A percentile compares a stretch with the other conserved stretches of the same genome.
Conservation (phyloP, 208 protist genomes). For the Leishmania guyanensis region DNA sequence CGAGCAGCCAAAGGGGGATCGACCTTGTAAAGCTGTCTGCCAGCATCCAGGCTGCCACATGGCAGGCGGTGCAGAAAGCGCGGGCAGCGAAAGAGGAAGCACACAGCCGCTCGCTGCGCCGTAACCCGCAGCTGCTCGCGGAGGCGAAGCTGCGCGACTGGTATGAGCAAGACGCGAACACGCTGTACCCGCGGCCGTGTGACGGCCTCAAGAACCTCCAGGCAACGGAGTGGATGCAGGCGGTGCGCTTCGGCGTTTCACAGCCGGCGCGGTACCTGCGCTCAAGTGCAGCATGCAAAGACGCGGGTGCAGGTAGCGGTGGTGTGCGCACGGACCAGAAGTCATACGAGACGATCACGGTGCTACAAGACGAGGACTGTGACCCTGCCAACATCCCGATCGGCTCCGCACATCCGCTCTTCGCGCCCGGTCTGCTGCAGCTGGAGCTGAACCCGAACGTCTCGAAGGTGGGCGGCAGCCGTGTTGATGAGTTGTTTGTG, state of each 20-base stretch:
- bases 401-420: conserved; percentile 71
- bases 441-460: conserved; percentile 44
- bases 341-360: conserved; percentile 15
- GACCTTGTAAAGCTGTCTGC: conserved; percentile 57
- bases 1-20: conserved; percentile 23
- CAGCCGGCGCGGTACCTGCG: conserved; percentile 25
- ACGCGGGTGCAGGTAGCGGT: background rate
- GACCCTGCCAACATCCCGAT: conserved; percentile 62
- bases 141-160: conserved; percentile 56
- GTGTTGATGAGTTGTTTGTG: conserved; percentile 42
- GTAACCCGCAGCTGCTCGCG: conserved; percentile 53
- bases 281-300: background rate
- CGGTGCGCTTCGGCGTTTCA: conserved; percentile 61
- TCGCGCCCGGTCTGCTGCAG: conserved; percentile 66
- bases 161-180: conserved; percentile 82
- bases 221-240: conserved; percentile 83
- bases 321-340: background rate
- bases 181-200: conserved; percentile 56
- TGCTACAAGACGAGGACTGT: conserved; percentile 49
- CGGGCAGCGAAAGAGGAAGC: conserved; percentile 73
- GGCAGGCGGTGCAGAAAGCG: conserved; percentile 66
- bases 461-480: conserved; percentile 13
- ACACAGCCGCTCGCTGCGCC: conserved; percentile 55
- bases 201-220: conserved; percentile 59
- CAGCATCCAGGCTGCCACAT: conserved; percentile 72